Evolutionary conservation across 2,329 filamentous ascomycete genomes (phyloP).

Genomic region (Aspergillus puulaauensis): DNA sequence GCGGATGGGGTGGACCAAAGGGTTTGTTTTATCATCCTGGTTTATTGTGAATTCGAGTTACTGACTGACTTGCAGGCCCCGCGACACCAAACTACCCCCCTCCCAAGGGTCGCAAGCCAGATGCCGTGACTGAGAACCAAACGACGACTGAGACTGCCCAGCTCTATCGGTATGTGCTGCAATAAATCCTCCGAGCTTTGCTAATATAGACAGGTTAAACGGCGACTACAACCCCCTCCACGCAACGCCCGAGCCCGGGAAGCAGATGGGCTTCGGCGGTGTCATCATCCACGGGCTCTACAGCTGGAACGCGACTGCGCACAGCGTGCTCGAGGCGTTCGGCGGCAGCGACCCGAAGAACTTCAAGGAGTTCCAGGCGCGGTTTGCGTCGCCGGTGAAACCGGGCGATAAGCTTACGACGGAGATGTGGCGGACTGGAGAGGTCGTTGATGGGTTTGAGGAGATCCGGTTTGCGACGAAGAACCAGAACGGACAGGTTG

Average conservation of each 20-base stretch:
- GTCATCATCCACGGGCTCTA: constrained; percentile 87
- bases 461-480: constrained; percentile 78
- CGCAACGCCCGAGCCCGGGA: constrained; percentile 78
- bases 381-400: constrained; percentile 81
- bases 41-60: not conserved
- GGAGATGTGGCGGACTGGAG: constrained; percentile 77
- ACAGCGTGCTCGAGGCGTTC: constrained; percentile 70
- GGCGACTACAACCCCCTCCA: constrained; percentile 95
- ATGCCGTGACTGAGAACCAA: constrained; percentile 68
- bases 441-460: constrained; percentile 63
- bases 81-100: constrained; percentile 76
- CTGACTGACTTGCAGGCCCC: constrained; percentile 47
- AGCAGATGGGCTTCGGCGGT: constrained; percentile 88
- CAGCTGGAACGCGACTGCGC: constrained; percentile 78
- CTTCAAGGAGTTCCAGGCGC: constrained; percentile 82
- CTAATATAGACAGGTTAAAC: constrained; percentile 60
- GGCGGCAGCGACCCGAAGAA: constrained; percentile 77
- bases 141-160: constrained; percentile 71
- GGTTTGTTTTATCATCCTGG: constrained; percentile 45
- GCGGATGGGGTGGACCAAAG: constrained; percentile 86
- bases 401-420: constrained; percentile 80
- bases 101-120: constrained; percentile 68
- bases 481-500: constrained; percentile 78
- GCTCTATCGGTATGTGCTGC: constrained; percentile 60
- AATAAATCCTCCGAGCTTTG: not conserved